Base-by-base conservation (phyloP, 176 grass and related monocot species). In the Triticum timopheevii region DNA sequence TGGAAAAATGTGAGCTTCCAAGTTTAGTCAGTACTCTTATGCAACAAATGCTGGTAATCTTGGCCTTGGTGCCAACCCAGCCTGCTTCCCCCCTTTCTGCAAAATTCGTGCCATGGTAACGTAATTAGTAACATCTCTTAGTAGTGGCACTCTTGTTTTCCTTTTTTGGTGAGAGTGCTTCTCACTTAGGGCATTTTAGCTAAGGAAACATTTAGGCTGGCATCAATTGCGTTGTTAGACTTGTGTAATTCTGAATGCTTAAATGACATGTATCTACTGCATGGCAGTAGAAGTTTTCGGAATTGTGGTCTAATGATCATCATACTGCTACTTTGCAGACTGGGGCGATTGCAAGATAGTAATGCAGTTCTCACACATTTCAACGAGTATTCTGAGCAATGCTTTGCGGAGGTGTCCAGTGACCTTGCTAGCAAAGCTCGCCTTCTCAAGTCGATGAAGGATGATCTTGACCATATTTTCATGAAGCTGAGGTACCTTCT, bases 391-490 rank as follows among this genome's bases (percentile, higher is more conserved):
- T 98, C 97, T 0, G 88, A 96, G 44, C 90, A 87, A 88, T 96
- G 93, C 63, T 98, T 91, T 90, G 59, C 52, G 3, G 92, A 98
- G 85, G 79, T 98, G 28, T 98, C 92, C 35, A 69, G 80, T n/a
- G 94, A 98, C 84, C 94, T 98, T 69, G 77, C 78, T n/a, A 91
- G 83, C 80, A 94, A 96, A 86, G 90, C 82, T 28, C 82, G 90
- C 15, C 90, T 96, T 86, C 80, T 98, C 65, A 94, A 91, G 82
- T 94, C 85, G 28, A 85, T 96, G 90, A 99, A 99, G 82, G 86
- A 91, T 87, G 92, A 99, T 82, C 90, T 96, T 19, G 92, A 99
- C 24, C 92, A 98, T 86, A 87, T 96, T 85, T 99, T 99, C 80
- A 66, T 81, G 24, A 96, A 90, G 65, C 34, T 93, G 28, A 96